phyloP scores from a whole-genome alignment of 2,329 filamentous ascomycete genomes.

The Penicillium sp. region DNA sequence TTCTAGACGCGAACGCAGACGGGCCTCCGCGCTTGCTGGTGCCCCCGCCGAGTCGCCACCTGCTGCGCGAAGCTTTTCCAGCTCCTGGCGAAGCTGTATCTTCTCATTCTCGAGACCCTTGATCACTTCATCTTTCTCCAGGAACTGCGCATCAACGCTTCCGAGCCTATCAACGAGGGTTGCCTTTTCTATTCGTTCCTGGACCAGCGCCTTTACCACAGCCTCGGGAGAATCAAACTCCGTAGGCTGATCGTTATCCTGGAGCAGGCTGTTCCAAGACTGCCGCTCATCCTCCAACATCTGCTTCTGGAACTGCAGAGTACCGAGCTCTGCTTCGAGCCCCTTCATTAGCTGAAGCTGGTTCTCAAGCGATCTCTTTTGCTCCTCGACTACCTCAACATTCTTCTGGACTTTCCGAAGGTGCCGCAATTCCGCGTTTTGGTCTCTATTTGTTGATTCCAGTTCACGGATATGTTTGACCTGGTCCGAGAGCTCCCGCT shows the following conservation, averaged over 20 bases:
- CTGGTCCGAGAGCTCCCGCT: constrained; percentile 83
- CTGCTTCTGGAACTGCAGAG: constrained; percentile 76
- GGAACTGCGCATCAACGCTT: constrained; percentile 69
- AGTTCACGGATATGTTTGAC: constrained; percentile 84
- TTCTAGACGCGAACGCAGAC: constrained; percentile 71
- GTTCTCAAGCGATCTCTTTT: constrained; percentile 77
- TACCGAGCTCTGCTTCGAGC: constrained; percentile 70
- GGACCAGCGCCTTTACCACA: constrained; percentile 75
- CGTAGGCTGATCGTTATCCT: constrained; percentile 59
- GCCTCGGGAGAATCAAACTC: constrained; percentile 86
- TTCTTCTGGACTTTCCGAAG: constrained; percentile 76
- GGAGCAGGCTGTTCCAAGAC: constrained; percentile 81
- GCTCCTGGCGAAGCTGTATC: constrained; percentile 58
- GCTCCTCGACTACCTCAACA: constrained; percentile 91
- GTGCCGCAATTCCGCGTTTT: constrained; percentile 72
- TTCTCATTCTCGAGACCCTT: constrained; percentile 68
- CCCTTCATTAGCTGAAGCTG: constrained; percentile 70
- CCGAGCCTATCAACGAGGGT: constrained; percentile 78
- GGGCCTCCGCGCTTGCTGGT: constrained; percentile 54
- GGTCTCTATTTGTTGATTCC: constrained; percentile 74
- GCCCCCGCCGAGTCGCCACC: constrained; percentile 31
- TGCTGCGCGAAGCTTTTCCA: constrained; percentile 63
- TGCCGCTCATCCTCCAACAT: constrained; percentile 81
- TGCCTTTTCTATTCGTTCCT: constrained; percentile 74
- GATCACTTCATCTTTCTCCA: constrained; percentile 71